A percentile compares a stretch with the other conserved stretches of the same genome.
Evolutionary conservation across 78 protist species (phyloP).

Genomic region (slime mould (Dictyostelium discoideum)): DNA sequence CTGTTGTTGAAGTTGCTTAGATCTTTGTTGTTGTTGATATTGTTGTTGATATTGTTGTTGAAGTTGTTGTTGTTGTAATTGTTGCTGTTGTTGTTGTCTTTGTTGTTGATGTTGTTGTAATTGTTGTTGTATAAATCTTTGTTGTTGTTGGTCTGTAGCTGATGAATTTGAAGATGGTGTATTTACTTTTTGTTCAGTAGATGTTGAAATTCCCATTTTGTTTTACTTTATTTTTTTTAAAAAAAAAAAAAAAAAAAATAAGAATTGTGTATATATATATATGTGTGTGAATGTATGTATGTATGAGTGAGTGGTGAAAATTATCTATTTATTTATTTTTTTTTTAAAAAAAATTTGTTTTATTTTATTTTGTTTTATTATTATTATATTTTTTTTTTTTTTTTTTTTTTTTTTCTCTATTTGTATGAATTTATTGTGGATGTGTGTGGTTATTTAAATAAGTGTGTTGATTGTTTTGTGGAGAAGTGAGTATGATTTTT

Average conservation of each 20-base stretch:
- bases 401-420: not conserved
- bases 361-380: too few species aligned
- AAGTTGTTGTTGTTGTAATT: constrained; percentile 16
- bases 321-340: too few species aligned
- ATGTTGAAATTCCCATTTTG: constrained; percentile 68
- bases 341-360: too few species aligned
- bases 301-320: not conserved
- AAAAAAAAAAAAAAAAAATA: too few species aligned
- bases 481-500: too few species aligned
- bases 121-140: constrained; percentile 35
- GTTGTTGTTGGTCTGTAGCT: constrained; percentile 48
- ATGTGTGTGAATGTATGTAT: not conserved
- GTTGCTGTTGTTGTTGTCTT: constrained; percentile 28
- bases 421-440: not conserved
- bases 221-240: not conserved
- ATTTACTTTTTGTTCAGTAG: constrained; percentile 45
- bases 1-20: constrained; percentile 1
- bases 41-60: constrained; percentile 16
- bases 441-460: not conserved
- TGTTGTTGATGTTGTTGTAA: constrained; percentile 42
- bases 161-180: not conserved
- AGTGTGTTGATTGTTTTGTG: not conserved
- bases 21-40: not conserved
- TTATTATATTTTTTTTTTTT: too few species aligned
- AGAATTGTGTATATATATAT: not conserved